Percentiles rank a stretch among this genome's conserved stretches.
These are phyloP conservation scores for Clonostachys sp. DNA, from an alignment of 2,329 filamentous ascomycete genomes.

Conservation along the genomic window DNA sequence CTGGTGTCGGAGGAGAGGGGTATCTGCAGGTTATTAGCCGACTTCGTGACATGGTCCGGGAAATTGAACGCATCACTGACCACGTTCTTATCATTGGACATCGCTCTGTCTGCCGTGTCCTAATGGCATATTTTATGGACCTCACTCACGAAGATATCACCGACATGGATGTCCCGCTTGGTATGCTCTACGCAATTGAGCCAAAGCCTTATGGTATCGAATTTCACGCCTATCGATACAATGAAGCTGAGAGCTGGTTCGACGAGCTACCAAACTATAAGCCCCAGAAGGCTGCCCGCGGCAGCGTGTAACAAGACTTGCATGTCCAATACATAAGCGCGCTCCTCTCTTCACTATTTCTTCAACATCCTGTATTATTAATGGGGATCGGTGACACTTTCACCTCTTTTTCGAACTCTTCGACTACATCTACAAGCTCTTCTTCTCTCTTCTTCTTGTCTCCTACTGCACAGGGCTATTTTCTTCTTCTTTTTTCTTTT, in stretches of 20 bases:
- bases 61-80: conserved; percentile 95
- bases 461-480: too few relatives aligned
- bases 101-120: conserved; percentile 83
- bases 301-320: conserved; percentile 13
- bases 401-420: too few relatives aligned
- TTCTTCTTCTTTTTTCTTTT: too few relatives aligned
- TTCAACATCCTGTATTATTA: too few relatives aligned
- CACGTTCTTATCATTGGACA: conserved; percentile 91
- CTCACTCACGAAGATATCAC: conserved; percentile 87
- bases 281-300: conserved; percentile 47
- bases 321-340: too few relatives aligned
- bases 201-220: conserved; percentile 97
- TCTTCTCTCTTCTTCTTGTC: too few relatives aligned
- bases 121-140: conserved; percentile 96
- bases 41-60: conserved; percentile 89
- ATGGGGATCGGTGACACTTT: too few relatives aligned
- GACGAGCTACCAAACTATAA: conserved; percentile 82
- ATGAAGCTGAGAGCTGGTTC: conserved; percentile 74
- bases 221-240: conserved; percentile 92
- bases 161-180: conserved; percentile 88
- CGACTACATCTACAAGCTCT: too few relatives aligned
- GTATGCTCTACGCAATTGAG: conserved; percentile 91
- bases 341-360: too few relatives aligned
- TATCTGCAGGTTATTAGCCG: conserved; percentile 97
- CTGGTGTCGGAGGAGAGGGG: conserved; percentile 90